A percentile compares a stretch with the other conserved stretches of the same genome.
phyloP scores from a whole-genome alignment of 306 rosid species.

The Vachellia pachyceras region DNA sequence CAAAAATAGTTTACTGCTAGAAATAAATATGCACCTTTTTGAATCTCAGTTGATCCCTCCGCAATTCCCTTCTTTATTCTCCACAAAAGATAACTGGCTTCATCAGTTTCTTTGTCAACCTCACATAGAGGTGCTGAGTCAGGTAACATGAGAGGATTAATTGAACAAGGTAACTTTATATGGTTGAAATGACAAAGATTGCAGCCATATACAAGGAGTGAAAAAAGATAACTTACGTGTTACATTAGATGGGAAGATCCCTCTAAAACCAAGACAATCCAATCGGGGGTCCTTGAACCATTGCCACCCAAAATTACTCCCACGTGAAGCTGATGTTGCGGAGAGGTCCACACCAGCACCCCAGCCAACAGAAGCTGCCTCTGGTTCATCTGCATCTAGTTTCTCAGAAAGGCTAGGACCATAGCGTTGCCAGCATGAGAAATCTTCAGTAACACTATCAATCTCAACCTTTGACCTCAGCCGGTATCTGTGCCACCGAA shows the following conservation, averaged over 20 bases:
- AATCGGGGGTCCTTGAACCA: constrained; percentile 95
- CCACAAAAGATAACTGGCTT: constrained; percentile 74
- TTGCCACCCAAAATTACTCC: constrained; percentile 70
- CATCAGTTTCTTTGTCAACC: constrained; percentile 80
- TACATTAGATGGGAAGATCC: constrained; percentile 77
- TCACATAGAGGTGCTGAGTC: constrained; percentile 85
- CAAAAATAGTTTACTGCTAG: background rate
- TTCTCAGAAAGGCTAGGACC: constrained; percentile 55
- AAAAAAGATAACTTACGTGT: constrained; percentile 59
- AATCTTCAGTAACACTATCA: constrained; percentile 69
- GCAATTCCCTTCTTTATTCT: constrained; percentile 84
- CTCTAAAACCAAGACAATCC: constrained; percentile 85
- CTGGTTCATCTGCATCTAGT: constrained; percentile 69
- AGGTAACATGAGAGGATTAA: background rate
- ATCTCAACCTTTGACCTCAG: constrained; percentile 96
- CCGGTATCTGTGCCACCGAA: constrained; percentile 67
- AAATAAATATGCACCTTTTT: constrained; percentile 64
- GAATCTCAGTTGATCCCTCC: constrained; percentile 90
- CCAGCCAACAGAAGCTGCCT: constrained; percentile 87
- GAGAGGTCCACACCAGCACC: constrained; percentile 69
- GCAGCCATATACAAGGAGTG: constrained; percentile 31
- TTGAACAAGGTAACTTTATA: constrained; percentile 2
- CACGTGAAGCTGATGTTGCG: constrained; percentile 65
- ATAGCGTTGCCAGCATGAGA: constrained; percentile 89
- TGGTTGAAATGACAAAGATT: constrained; percentile 12